phyloP scores from a whole-genome alignment of 176 grass and related monocot genomes.

The Cymbopogon citratus region DNA sequence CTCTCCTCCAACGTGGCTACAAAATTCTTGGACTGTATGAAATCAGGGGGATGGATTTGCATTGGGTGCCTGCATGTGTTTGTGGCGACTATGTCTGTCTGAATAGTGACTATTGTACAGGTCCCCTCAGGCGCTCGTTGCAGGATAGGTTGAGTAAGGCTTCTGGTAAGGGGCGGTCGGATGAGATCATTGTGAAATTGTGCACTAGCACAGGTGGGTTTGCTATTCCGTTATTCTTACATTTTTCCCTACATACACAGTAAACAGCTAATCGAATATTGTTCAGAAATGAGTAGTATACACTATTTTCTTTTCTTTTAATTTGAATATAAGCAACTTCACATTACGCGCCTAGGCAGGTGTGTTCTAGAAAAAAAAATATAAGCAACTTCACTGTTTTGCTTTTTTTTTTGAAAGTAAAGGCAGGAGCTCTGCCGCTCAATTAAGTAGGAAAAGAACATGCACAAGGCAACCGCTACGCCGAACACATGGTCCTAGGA shows the following conservation, averaged over 20 bases:
- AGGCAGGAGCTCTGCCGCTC: no score
- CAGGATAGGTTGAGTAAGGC: conserved; percentile 73
- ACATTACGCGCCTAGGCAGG: no score
- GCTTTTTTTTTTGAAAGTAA: no score
- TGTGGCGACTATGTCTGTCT: neutral
- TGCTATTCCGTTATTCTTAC: neutral
- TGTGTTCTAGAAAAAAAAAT: no score
- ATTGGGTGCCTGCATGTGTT: neutral
- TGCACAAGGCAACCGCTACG: no score
- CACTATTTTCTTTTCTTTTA: neutral
- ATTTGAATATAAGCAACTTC: neutral
- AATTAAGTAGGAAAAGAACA: no score
- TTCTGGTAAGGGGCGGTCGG: conserved; percentile 34
- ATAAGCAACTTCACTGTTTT: neutral
- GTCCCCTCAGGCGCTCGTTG: conserved; percentile 81
- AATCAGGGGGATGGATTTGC: neutral
- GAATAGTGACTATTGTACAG: conserved; percentile 30
- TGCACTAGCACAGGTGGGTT: conserved; percentile 63
- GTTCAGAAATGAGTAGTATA: neutral
- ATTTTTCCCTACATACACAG: no score
- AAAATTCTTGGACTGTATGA: neutral
- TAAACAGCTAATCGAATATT: no score
- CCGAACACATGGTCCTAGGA: no score
- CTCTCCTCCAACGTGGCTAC: neutral
- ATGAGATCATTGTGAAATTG: conserved; percentile 76